Base-by-base conservation (phyloP, 1,284 basidiomycete genomes). In the Cutaneotrichosporon daszewskae region DNA sequence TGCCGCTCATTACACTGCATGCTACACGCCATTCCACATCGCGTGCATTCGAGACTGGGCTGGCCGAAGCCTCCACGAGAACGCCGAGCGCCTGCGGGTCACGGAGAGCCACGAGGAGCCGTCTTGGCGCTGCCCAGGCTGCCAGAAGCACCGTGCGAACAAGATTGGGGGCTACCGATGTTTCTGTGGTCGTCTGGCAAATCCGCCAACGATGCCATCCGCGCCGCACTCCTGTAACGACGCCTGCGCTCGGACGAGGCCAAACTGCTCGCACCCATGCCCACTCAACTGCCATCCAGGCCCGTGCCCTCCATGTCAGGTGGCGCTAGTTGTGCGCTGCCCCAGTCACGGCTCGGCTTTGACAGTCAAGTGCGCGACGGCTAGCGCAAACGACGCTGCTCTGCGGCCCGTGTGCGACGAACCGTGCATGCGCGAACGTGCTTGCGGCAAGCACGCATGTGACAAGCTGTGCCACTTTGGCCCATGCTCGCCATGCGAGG, bases 191-290 rank as follows among this genome's bases (percentile, higher is more conserved):
- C 77, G 84, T 1, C 75, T 77, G 3, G 74, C 78, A n/a, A 80
- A 86, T 53, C 86, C 86, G 0, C 79, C 79, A 1, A 75, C 79
- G 0, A 78, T 79, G 7, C 74, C 84, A 1, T 76, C 80, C 0
- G 87, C 84, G 0, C 89, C 89, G 1, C 90, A 95, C 64, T 88
- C 70, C 12, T 95, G 90, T 57, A 85, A 79, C 0, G 80, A 82
- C 48, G 76, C 80, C 0, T 94, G 90, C 64, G 77, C 82, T 0
- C 79, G 87, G 3, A 58, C 73, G 1, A 77, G 87, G 4, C 64
- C 58, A 0, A 63, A 66, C 36, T 83, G 84, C 53, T 69, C 69
- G 1, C 84, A 86, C 55, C 75, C 83, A 0, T 95, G 89, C 57
- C 79, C 84, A 0, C 76, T 82, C 9, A 64, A 74, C 10, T 83